These are phyloP conservation scores for Endocarpon pusillum DNA, from an alignment of 495 filamentous ascomycete species.

Conservation along the genomic window DNA sequence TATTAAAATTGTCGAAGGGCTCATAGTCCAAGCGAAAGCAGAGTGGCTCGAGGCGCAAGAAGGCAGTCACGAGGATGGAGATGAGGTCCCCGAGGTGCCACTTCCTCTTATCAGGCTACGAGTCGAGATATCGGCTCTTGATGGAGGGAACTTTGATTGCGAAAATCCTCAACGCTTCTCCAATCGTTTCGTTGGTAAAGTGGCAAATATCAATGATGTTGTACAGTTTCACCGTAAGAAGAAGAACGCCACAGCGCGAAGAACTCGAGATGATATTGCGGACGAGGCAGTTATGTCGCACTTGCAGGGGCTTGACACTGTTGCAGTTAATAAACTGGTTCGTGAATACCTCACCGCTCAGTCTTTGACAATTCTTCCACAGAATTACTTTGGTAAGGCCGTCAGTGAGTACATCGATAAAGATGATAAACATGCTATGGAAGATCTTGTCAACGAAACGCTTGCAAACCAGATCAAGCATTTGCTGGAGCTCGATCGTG, in stretches of 20 bases:
- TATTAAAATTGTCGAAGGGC: constrained; percentile 56
- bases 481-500: constrained; percentile 44
- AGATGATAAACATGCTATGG: constrained; percentile 85
- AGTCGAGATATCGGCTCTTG: constrained; percentile 78
- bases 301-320: constrained; percentile 45
- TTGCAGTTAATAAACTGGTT: constrained; percentile 80
- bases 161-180: constrained; percentile 97
- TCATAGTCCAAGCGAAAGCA: constrained; percentile 70
- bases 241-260: constrained; percentile 19
- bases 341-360: constrained; percentile 70
- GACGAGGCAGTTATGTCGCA: constrained; percentile 42
- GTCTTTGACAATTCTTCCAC: constrained; percentile 74
- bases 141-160: constrained; percentile 71
- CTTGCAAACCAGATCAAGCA: constrained; percentile 60
- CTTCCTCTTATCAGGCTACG: constrained; percentile 74
- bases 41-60: constrained; percentile 65
- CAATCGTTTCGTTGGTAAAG: constrained; percentile 74
- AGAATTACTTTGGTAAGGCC: constrained; percentile 82
- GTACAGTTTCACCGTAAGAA: constrained; percentile 88
- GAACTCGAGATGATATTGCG: constrained; percentile 25
- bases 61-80: constrained; percentile 30
- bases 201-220: constrained; percentile 88
- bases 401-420: constrained; percentile 89
- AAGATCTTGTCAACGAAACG: constrained; percentile 71
- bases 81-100: constrained; percentile 40